Evolutionary conservation across 2,329 filamentous ascomycete genomes (phyloP).

Genomic region (Colletotrichum zoysiae): DNA sequence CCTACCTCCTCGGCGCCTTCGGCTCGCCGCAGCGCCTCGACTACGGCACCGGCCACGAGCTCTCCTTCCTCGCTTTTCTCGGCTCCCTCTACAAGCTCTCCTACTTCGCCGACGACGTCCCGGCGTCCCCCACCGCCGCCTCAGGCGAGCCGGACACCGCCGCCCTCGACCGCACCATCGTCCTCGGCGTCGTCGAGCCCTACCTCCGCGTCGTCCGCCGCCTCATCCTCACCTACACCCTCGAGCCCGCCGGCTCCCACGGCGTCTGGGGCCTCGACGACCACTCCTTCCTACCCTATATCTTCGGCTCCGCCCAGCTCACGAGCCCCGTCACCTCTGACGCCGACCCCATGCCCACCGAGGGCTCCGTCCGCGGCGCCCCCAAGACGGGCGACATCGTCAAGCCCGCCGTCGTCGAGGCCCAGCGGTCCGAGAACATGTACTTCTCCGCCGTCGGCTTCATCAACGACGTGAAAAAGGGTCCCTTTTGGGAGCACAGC

Average conservation of each 20-base stretch:
- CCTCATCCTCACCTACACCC: slow-evolving; percentile 89
- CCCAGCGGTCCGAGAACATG: slow-evolving; percentile 78
- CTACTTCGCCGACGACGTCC: slow-evolving; percentile 66
- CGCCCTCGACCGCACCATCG: slow-evolving; percentile 81
- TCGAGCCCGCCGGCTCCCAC: slow-evolving; percentile 95
- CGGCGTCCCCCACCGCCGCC: not conserved
- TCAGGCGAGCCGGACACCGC: slow-evolving; percentile 47
- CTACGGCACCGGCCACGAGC: slow-evolving; percentile 95
- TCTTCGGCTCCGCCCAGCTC: slow-evolving; percentile 93
- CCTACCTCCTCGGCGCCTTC: slow-evolving; percentile 86
- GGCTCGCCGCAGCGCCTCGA: slow-evolving; percentile 91
- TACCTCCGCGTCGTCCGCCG: slow-evolving; percentile 85
- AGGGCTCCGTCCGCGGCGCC: slow-evolving; percentile 80
- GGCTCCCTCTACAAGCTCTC: slow-evolving; percentile 92
- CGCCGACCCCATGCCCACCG: slow-evolving; percentile 74
- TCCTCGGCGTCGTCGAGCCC: slow-evolving; percentile 85
- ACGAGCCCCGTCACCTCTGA: slow-evolving; percentile 77
- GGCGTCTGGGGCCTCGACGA: slow-evolving; percentile 99
- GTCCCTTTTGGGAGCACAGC: slow-evolving; percentile 97
- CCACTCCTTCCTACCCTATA: slow-evolving; percentile 93
- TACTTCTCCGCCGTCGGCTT: slow-evolving; percentile 97
- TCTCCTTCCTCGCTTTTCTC: slow-evolving; percentile 94
- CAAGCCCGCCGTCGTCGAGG: slow-evolving; percentile 73
- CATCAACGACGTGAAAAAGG: slow-evolving; percentile 96
- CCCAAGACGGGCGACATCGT: slow-evolving; percentile 79